phyloP scores from a whole-genome alignment of 2,329 filamentous ascomycete species.

The Bimuria novae-zelandiae region DNA sequence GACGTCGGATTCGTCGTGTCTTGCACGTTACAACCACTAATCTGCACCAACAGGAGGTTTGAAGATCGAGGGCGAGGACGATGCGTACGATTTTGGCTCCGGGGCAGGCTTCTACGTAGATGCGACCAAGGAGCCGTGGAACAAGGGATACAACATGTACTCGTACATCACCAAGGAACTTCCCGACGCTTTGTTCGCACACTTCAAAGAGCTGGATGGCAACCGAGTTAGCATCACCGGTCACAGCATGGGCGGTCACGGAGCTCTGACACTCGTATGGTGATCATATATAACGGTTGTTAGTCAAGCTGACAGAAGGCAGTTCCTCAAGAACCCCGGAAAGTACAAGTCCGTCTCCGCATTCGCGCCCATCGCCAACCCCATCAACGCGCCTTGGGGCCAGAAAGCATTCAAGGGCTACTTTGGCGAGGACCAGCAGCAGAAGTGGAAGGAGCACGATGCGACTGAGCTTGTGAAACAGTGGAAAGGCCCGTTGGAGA shows the following conservation, averaged over 20 bases:
- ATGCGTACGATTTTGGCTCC: constrained; percentile 86
- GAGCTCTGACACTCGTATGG: constrained; percentile 78
- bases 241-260: constrained; percentile 97
- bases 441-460: constrained; percentile 86
- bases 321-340: constrained; percentile 88
- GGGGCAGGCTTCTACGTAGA: constrained; percentile 96
- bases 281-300: not conserved
- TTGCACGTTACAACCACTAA: constrained; percentile 20
- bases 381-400: constrained; percentile 85
- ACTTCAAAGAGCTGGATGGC: constrained; percentile 73
- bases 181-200: constrained; percentile 73
- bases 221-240: constrained; percentile 81
- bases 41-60: constrained; percentile 64
- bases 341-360: constrained; percentile 88
- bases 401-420: constrained; percentile 94
- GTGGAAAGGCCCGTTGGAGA: constrained; percentile 74
- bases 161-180: constrained; percentile 88
- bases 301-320: constrained; percentile 12
- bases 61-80: constrained; percentile 80
- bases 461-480: constrained; percentile 84
- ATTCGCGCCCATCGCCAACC: constrained; percentile 90
- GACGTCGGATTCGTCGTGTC: constrained; percentile 35
- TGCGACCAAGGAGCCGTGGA: constrained; percentile 75
- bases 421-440: constrained; percentile 73
- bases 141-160: constrained; percentile 88